Evolutionary conservation across 768 basidiomycete species (phyloP), one percentile per base, ranked within the genome.

Genomic region (Lentinula edodes): DNA sequence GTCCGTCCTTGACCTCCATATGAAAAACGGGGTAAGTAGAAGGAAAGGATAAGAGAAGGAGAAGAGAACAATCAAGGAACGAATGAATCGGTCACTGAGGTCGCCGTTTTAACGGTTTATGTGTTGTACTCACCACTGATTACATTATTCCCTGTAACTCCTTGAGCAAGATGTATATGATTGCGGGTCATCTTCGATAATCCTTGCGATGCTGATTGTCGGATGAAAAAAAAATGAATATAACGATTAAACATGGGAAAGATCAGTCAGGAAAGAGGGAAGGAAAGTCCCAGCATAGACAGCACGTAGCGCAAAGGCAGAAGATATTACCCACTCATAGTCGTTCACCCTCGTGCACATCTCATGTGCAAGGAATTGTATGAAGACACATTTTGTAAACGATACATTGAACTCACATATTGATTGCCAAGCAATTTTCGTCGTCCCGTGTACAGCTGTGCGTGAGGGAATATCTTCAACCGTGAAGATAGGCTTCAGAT

Each of bases 101-200:
- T 28, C 28, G 28, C 28, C 28, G 28, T 28, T 28, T 28, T 3
- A 3, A 28, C 28, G 28, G 28, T 28, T 28, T 3, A 28, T 2
- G 28, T 28, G 28, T 28, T 28, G 28, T 28, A 54, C 85, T 28
- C 61, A 92, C 94, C 93, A 65, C 91, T 94, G 57, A 89, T 82
- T 52, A 91, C 86, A 5, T 82, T 81, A 2, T 85, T 71, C 8
- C 85, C 84, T 2, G 80, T 76, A 3, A 91, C 74, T 39, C 90
- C 88, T 70, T 94, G 90, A 0, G 95, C 95, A 13, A 97, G 79
- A 72, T 99, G 96, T 42, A 98, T 90, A 68, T 98, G 95, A 68
- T 95, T 96, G 28, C 96, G 80, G 12, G 74, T 80, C 94, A 95
- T 97, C 64, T 80, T 87, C 0, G 89, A 93, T 16, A 97, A 72